Conservation (phyloP, 2,329 filamentous ascomycete species). For the Torrubiellomyces zombiae region DNA sequence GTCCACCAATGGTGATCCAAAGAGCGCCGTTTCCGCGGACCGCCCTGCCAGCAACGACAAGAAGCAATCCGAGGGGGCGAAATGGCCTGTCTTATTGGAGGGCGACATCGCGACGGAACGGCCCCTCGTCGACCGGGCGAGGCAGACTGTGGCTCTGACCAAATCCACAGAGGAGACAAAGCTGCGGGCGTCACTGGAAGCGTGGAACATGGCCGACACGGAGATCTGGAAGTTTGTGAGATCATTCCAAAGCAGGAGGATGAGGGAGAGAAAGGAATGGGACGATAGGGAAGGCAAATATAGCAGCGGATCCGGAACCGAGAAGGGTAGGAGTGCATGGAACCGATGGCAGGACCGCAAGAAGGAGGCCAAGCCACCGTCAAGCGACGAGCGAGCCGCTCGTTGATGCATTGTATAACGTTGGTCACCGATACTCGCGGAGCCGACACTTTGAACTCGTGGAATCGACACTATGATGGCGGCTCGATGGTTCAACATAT, state of each 20-base stretch:
- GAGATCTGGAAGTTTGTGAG: slow-evolving; percentile 63
- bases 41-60: slow-evolving; percentile 7
- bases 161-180: slow-evolving; percentile 26
- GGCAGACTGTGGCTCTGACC: slow-evolving; percentile 32
- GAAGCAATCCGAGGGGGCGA: slow-evolving; percentile 16
- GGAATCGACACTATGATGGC: no score
- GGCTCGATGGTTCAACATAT: no score
- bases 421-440: no score
- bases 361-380: no score
- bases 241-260: slow-evolving; percentile 46
- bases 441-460: no score
- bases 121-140: slow-evolving; percentile 29
- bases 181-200: slow-evolving; percentile 39
- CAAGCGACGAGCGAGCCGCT: no score
- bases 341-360: slow-evolving; percentile 20
- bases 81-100: slow-evolving; percentile 32
- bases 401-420: no score
- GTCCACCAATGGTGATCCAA: slow-evolving; percentile 21
- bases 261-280: slow-evolving; percentile 50
- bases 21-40: slow-evolving; percentile 10
- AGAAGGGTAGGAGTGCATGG: slow-evolving; percentile 21
- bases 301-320: slow-evolving; percentile 41
- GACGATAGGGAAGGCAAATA: slow-evolving; percentile 52
- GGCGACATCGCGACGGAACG: slow-evolving; percentile 39
- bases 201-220: slow-evolving; percentile 55